These are phyloP conservation scores for Bryoerythrophyllum caledonicum DNA, from an alignment of 225 moss, liverwort and hornwort species.

Conservation along the genomic window DNA sequence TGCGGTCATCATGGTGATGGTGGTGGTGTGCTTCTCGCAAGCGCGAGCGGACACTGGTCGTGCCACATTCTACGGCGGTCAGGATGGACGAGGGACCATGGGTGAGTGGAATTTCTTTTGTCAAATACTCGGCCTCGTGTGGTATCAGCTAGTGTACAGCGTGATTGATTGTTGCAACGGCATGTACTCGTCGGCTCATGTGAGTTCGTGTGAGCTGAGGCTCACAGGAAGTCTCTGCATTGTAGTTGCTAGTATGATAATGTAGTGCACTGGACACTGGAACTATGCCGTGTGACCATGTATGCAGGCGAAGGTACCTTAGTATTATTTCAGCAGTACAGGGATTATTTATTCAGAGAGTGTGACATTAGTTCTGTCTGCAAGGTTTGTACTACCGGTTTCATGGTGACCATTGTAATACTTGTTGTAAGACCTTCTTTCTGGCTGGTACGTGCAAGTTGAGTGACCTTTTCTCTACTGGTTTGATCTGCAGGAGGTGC, in stretches of 20 bases:
- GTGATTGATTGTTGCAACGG: not conserved
- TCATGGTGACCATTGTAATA: too few relatives aligned
- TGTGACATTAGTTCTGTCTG: too few relatives aligned
- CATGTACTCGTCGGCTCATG: not conserved
- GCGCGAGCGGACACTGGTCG: slow-evolving; percentile 23
- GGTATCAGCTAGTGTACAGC: not conserved
- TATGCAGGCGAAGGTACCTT: not conserved
- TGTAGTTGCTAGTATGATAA: too few relatives aligned
- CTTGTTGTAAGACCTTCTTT: too few relatives aligned
- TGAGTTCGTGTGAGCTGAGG: not conserved
- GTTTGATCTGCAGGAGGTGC: slow-evolving; percentile 32
- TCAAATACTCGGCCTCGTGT: not conserved
- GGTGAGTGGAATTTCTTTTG: slow-evolving; percentile 22
- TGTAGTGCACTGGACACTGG: not conserved
- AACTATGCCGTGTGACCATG: not conserved
- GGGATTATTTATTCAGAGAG: too few relatives aligned
- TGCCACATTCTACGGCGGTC: slow-evolving; percentile 48
- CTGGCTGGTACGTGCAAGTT: not conserved
- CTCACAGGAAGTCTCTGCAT: not conserved
- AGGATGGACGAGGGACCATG: slow-evolving; percentile 38
- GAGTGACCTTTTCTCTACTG: too few relatives aligned
- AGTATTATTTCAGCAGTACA: not conserved
- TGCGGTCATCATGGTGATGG: not conserved
- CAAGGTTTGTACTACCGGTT: too few relatives aligned
- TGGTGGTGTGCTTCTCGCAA: slow-evolving; percentile 3